Base-by-base conservation (phyloP, 208 protist species). In the Ichthyophonus hoferi region DNA sequence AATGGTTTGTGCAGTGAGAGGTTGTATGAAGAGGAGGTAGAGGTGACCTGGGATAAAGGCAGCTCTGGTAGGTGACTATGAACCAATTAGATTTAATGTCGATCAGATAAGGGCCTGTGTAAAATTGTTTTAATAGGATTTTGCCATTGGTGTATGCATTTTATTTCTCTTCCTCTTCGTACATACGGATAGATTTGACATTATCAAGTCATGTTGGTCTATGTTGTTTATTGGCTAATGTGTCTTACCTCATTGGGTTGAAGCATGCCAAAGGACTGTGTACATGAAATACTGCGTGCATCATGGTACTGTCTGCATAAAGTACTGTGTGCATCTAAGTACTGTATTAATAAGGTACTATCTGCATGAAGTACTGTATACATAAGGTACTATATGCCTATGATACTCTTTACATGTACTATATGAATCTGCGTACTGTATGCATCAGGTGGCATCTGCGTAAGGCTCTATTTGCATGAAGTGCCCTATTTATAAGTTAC, bases 11-110 rank as follows among this genome's bases (percentile, higher is more conserved):
- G n/a, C 38, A 87, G 40, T 39, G 83, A 87, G 37, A 2, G 83
- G 2, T 35, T 42, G 14, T 87, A 77, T 87, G 83, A 87, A 39
- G 83, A 78, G 35, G 42, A 87, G 3, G 42, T 78, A 33, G 83
- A 87, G 35, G 83, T 87, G 38, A 87, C 83, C 2, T 87, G 83
- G 83, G 83, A 87, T 34, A 87, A 87, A 35, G 81, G 35, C 31
- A 58, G 81, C 38, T 85, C 39, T 14, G 40, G 35, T 40, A 82
- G 33, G 35, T 38, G 33, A 37, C 35, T 37, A n/a, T n/a, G n/a
- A n/a, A n/a, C n/a, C n/a, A n/a, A n/a, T n/a, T n/a, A n/a, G n/a
- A n/a, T n/a, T n/a, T n/a, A n/a, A n/a, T n/a, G n/a, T n/a, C n/a
- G n/a, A n/a, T n/a, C n/a, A n/a, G n/a, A n/a, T n/a, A n/a, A n/a